Percentiles rank a stretch among this genome's conserved stretches.
phyloP scores from a whole-genome alignment of 768 basidiomycete genomes.

The Kwoniella sp. region DNA sequence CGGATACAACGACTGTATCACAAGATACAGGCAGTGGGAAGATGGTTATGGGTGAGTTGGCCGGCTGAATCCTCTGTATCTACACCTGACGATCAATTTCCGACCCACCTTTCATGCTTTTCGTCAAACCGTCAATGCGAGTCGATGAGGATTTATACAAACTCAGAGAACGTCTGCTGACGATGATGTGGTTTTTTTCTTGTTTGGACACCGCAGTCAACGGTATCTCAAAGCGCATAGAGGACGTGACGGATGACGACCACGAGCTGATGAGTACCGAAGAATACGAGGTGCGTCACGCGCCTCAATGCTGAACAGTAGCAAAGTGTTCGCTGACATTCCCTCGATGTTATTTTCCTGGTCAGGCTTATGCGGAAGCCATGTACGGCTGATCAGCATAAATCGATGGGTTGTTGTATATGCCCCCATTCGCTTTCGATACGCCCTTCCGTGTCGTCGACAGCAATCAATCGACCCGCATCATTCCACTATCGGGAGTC shows the following conservation, averaged over 20 bases:
- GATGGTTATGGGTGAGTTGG: conserved; percentile 36
- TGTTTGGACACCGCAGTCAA: conserved; percentile 61
- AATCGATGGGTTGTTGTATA: too few relatives aligned
- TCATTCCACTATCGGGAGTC: too few relatives aligned
- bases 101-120: not conserved
- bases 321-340: too few relatives aligned
- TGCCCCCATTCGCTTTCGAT: too few relatives aligned
- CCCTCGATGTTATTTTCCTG: not conserved
- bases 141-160: too few relatives aligned
- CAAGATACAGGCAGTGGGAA: conserved; percentile 7
- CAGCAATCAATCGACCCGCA: too few relatives aligned
- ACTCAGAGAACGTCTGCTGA: too few relatives aligned
- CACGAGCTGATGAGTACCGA: conserved; percentile 91
- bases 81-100: too few relatives aligned
- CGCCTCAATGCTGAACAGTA: not conserved
- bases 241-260: conserved; percentile 85
- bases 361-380: conserved; percentile 21
- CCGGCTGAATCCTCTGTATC: too few relatives aligned
- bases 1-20: not conserved
- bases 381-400: conserved; percentile 24
- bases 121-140: too few relatives aligned
- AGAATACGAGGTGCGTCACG: conserved; percentile 67
- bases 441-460: too few relatives aligned
- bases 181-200: too few relatives aligned
- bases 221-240: conserved; percentile 71